Percentiles rank a stretch among this genome's conserved stretches.
phyloP scores from a whole-genome alignment of 768 basidiomycete genomes.

The Boletales sp. region DNA sequence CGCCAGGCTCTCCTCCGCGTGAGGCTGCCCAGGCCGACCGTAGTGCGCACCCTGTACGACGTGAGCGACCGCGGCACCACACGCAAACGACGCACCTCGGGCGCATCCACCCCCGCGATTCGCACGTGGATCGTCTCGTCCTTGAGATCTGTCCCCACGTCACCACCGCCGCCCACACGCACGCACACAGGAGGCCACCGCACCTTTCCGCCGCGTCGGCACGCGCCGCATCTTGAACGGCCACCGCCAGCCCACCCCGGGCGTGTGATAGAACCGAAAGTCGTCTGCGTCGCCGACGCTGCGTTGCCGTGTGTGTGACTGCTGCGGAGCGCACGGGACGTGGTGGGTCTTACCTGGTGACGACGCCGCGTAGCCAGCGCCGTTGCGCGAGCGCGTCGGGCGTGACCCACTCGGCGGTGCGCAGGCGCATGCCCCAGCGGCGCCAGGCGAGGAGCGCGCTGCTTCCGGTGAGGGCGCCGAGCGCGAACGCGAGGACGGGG shows the following conservation, averaged over 20 bases:
- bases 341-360: slow-evolving; percentile 56
- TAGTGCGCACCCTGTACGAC: slow-evolving; percentile 68
- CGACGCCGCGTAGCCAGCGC: slow-evolving; percentile 74
- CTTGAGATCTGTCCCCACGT: slow-evolving; percentile 52
- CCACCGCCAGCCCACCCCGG: slow-evolving; percentile 69
- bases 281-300: slow-evolving; percentile 89
- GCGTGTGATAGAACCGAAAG: slow-evolving; percentile 82
- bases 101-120: slow-evolving; percentile 89
- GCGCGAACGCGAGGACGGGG: slow-evolving; percentile 6
- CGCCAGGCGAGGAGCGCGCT: slow-evolving; percentile 33
- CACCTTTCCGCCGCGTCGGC: slow-evolving; percentile 59
- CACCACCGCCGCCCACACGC: neutral
- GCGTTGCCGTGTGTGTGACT: neutral
- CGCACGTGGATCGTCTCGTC: slow-evolving; percentile 84
- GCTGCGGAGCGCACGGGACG: neutral
- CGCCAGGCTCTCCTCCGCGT: slow-evolving; percentile 64
- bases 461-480: slow-evolving; percentile 15
- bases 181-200: neutral
- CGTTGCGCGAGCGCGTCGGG: slow-evolving; percentile 53
- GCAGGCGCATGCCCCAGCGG: slow-evolving; percentile 57
- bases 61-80: no score
- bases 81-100: slow-evolving; percentile 54
- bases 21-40: slow-evolving; percentile 75
- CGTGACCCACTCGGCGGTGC: slow-evolving; percentile 67
- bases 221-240: slow-evolving; percentile 67